A percentile compares a stretch with the other conserved stretches of the same genome.
These are phyloP conservation scores for Paramecium caudatum DNA, from an alignment of 73 alveolate species.

Conservation along the genomic window DNA sequence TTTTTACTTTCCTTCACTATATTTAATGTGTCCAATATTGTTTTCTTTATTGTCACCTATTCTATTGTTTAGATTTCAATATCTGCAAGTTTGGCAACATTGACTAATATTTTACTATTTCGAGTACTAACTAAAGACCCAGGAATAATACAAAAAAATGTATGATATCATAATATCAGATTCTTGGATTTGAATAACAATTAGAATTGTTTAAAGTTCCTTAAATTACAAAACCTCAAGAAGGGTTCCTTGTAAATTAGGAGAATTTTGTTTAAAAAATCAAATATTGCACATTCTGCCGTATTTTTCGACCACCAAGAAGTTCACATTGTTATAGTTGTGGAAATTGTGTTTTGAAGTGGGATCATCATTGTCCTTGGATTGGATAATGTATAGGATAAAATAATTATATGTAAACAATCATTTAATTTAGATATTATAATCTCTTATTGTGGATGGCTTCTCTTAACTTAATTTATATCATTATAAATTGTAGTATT, in stretches of 20 bases:
- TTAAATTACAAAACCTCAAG: conserved; percentile 40
- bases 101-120: conserved; percentile 49
- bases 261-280: neutral
- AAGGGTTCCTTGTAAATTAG: too few species aligned
- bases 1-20: neutral
- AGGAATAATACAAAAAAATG: conserved; percentile 75
- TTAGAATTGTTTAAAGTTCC: neutral
- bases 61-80: neutral
- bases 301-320: conserved; percentile 83
- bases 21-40: neutral
- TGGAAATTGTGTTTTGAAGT: conserved; percentile 82
- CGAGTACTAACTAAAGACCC: conserved; percentile 71
- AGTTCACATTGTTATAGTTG: conserved; percentile 84
- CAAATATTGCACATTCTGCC: conserved; percentile 72
- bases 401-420: conserved; percentile 8
- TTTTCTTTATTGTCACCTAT: neutral
- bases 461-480: neutral
- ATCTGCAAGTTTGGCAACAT: neutral
- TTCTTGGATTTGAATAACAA: conserved; percentile 33
- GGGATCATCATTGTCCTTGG: conserved; percentile 90
- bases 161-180: neutral
- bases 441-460: neutral
- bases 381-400: conserved; percentile 68
- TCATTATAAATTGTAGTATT: neutral
- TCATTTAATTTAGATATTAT: neutral